Evolutionary conservation across 805 yeast genomes (phyloP), one percentile per base, ranked within the genome.

Genomic region (Maudiozyma pseudohumilis): DNA sequence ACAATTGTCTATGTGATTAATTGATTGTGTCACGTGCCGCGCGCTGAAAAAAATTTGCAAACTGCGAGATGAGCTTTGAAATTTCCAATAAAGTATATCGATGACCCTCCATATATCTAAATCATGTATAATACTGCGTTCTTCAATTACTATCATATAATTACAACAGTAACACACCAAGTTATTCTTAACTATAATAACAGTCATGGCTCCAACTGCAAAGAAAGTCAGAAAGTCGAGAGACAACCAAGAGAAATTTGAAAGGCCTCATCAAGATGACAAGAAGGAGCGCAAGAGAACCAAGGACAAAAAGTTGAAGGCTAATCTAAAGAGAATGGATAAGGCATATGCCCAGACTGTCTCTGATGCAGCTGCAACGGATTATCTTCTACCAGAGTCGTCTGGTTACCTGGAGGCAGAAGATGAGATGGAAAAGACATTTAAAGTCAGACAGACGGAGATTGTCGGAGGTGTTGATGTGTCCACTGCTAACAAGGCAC

Each of bases 331-430:
- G 47, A 69, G 76, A 48, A 61, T 77, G 26, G 94, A 89, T 55
- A 68, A 69, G 29, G 79, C 80, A 49, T 83, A 81, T 59, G 72
- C 75, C 45, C 81, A 79, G 42, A 94, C 95, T 1, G 74, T 83
- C n/a, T 67, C 70, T 46, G 72, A 86, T 8, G 96, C 95, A 2
- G 86, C 88, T 9, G 77, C 80, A 4, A 82, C 96, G 0, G 96
- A 92, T 50, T 70, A 86, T 51, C 68, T 92, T 44, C 64, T 86
- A 24, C 84, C 82, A 43, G 97, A 92, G 63, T 80, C 81, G 21
- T 73, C 70, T 4, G 99, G 99, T 32, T 81, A 69, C 51, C 59
- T 92, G 44, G 98, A 92, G 59, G 86, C 96, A 5, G 98, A 92
- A 52, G 80, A 80, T n/a, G 75, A 69, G 39, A 78, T 89, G 88